phyloP scores from a whole-genome alignment of 2,329 filamentous ascomycete genomes.

The Colletotrichum agaves region DNA sequence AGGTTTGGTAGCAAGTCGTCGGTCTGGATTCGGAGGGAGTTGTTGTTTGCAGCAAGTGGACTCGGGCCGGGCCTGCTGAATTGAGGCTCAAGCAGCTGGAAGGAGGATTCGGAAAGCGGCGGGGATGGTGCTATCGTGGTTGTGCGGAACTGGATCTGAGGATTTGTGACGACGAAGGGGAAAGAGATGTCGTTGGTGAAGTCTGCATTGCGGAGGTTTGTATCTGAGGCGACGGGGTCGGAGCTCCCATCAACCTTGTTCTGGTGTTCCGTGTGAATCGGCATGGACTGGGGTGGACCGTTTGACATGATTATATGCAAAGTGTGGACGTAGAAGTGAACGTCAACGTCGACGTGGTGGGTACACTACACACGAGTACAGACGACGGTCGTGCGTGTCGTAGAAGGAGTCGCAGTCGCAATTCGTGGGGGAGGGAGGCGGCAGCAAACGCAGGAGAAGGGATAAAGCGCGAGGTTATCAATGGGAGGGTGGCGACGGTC shows the following conservation, averaged over 20 bases:
- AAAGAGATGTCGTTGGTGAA: slow-evolving; percentile 36
- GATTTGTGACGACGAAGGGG: slow-evolving; percentile 37
- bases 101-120: slow-evolving; percentile 41
- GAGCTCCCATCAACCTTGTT: slow-evolving; percentile 34
- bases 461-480: slow-evolving; percentile 43
- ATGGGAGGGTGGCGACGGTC: slow-evolving; percentile 36
- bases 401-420: slow-evolving; percentile 25
- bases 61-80: slow-evolving; percentile 26
- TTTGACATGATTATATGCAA: slow-evolving; percentile 38
- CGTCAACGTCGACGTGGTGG: slow-evolving; percentile 12
- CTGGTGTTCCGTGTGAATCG: slow-evolving; percentile 27
- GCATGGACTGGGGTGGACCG: slow-evolving; percentile 37
- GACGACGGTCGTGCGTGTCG: slow-evolving; percentile 33
- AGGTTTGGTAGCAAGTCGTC: slow-evolving; percentile 43
- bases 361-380: slow-evolving; percentile 30
- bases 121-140: slow-evolving; percentile 54
- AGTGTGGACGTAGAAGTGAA: slow-evolving; percentile 14
- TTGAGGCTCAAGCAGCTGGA: slow-evolving; percentile 32
- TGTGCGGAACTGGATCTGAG: slow-evolving; percentile 49
- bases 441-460: slow-evolving; percentile 36
- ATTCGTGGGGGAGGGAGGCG: slow-evolving; percentile 21
- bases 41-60: slow-evolving; percentile 36
- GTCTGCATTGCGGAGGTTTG: slow-evolving; percentile 34
- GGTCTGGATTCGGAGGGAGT: slow-evolving; percentile 52
- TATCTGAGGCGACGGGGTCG: slow-evolving; percentile 35